Evolutionary conservation across 1,284 basidiomycete species (phyloP), one percentile per base, ranked within the genome.

Genomic region (Ustilago vetiveriae): DNA sequence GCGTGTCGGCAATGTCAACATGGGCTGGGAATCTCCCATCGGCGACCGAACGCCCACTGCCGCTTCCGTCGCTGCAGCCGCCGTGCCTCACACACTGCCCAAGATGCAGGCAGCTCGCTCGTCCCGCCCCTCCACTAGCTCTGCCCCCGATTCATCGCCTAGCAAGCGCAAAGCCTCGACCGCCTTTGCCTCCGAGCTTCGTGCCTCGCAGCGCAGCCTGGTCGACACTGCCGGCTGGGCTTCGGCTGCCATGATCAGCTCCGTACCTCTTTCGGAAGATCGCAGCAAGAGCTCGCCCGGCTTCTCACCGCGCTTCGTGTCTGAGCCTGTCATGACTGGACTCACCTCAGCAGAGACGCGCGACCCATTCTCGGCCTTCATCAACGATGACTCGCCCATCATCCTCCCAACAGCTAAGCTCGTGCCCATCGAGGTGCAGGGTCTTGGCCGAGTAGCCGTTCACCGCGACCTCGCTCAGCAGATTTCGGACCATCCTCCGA

Each of bases 161-260:
- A 52, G 48, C 48, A 70, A 60, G 57, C 60, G 67, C 43, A 70
- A 70, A 38, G 67, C 62, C 6, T 65, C 62, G 38, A 64, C 60
- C 11, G 62, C 62, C 26, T 70, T 65, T 37, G 52, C 67, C 30
- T 70, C 67, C 26, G 60, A 65, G 45, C 56, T 65, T 16, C 56
- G 55, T 33, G 33, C 44, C 24, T 65, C 62, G 30, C 67, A 65
- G 32, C 56, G 60, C 39, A 65, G 60, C 50, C 63, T 72, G 16
- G 69, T 72, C 51, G 69, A 72, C 26, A 59, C 55, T 5, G 58
- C 58, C 3, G 69, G 69, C 44, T 63, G 69, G 58, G 69, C 69
- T 3, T 66, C 69, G 19, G 69, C 69, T 9, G 69, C 58, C 44
- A 66, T 72, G 64, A 53, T 66, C 47, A 64, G 68, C 58, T 62